These are phyloP conservation scores for Azolla pinnata DNA, from an alignment of 75 land plant genomes.

Conservation along the genomic window DNA sequence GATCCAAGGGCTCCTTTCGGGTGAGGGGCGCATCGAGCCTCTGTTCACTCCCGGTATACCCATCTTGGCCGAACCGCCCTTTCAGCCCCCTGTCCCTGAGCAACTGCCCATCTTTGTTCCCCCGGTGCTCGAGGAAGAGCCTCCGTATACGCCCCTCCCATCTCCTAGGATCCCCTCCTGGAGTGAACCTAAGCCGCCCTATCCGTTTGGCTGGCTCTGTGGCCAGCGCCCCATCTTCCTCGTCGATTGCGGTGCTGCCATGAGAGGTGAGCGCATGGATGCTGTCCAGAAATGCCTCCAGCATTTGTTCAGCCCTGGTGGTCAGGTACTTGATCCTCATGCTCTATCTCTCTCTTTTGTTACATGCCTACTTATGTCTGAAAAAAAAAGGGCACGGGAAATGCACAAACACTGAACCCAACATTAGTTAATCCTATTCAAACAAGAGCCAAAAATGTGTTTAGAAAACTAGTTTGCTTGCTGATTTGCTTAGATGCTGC, in stretches of 20 bases:
- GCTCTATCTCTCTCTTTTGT: too few relatives aligned
- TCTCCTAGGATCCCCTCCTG: slow-evolving; percentile 6
- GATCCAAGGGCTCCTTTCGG: background rate
- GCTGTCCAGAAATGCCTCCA: slow-evolving; percentile 6
- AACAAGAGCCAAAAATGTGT: too few relatives aligned
- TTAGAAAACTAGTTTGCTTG: too few relatives aligned
- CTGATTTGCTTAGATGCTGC: too few relatives aligned
- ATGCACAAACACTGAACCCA: too few relatives aligned
- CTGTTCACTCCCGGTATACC: background rate
- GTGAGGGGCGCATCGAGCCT: background rate
- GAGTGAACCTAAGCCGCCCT: slow-evolving; percentile 15
- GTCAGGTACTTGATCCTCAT: slow-evolving; percentile 18
- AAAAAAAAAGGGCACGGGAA: too few relatives aligned
- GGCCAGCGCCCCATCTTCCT: slow-evolving; percentile 18
- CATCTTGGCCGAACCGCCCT: slow-evolving; percentile 12
- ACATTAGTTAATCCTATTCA: too few relatives aligned
- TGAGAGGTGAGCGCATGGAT: slow-evolving; percentile 17
- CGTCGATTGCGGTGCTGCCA: slow-evolving; percentile 20
- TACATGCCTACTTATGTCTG: background rate
- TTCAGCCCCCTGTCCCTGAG: slow-evolving; percentile 13
- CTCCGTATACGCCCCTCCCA: slow-evolving; percentile 7
- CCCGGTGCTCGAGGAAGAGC: slow-evolving; percentile 8
- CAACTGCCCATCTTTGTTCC: slow-evolving; percentile 7
- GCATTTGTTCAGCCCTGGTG: slow-evolving; percentile 12
- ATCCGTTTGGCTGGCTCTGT: slow-evolving; percentile 15